These are phyloP conservation scores for Peterozyma toletana DNA, from an alignment of 805 yeast genomes.

Conservation along the genomic window DNA sequence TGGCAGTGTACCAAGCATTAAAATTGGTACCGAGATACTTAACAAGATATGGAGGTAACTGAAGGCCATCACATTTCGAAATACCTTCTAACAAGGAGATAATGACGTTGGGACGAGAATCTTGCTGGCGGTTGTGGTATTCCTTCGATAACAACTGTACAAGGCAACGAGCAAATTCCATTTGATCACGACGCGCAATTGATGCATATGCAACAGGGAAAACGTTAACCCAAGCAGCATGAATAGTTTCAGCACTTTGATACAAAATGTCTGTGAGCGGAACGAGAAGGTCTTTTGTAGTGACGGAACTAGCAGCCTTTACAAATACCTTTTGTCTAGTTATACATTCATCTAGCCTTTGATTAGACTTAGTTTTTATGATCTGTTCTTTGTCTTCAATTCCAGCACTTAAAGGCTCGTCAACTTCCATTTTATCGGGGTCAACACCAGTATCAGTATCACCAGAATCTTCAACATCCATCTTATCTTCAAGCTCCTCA, in stretches of 20 bases:
- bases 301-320: conserved; percentile 21
- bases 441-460: no score
- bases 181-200: conserved; percentile 71
- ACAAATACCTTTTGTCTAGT: conserved; percentile 17
- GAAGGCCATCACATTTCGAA: conserved; percentile 63
- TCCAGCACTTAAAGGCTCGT: conserved; percentile 10
- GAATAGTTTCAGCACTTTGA: conserved; percentile 72
- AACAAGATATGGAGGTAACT: conserved; percentile 88
- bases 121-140: conserved; percentile 87
- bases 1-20: conserved; percentile 86
- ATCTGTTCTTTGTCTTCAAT: neutral
- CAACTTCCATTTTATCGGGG: conserved; percentile 20
- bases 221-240: conserved; percentile 73
- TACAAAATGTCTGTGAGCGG: conserved; percentile 81
- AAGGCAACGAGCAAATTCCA: conserved; percentile 77
- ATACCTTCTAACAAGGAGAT: conserved; percentile 80
- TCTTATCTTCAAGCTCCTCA: conserved; percentile 10
- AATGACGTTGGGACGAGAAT: conserved; percentile 78
- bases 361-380: neutral
- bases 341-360: conserved; percentile 13
- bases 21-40: conserved; percentile 83
- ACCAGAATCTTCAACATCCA: conserved; percentile 14
- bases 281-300: conserved; percentile 52
- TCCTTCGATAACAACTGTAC: conserved; percentile 81
- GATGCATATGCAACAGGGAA: conserved; percentile 76